phyloP scores from a whole-genome alignment of 805 yeast genomes.

The Deakozyma indianensis region DNA sequence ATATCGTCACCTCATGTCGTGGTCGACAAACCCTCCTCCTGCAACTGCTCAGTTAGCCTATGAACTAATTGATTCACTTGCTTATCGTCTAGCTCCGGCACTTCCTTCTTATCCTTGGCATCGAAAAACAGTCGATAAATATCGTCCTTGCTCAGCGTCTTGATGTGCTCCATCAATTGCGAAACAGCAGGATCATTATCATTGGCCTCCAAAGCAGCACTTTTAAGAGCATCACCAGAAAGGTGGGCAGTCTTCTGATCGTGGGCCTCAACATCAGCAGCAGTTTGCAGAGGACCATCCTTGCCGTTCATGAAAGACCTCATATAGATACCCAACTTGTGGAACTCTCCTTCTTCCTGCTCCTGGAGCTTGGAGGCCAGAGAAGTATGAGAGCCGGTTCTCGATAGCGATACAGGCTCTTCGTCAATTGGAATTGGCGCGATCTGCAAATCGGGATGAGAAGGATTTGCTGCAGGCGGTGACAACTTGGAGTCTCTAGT shows the following conservation, averaged over 20 bases:
- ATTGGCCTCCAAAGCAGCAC: background rate
- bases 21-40: background rate
- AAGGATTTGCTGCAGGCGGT: slow-evolving; percentile 1
- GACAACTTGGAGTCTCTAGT: slow-evolving; percentile 1
- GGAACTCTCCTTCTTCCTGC: slow-evolving; percentile 85
- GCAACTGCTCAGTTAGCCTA: background rate
- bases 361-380: slow-evolving; percentile 63
- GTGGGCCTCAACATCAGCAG: background rate
- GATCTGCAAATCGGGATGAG: slow-evolving; percentile 12
- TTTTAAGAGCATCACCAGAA: background rate
- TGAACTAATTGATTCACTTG: background rate
- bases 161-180: background rate
- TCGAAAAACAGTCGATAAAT: background rate
- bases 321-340: slow-evolving; percentile 70
- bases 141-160: background rate
- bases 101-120: background rate
- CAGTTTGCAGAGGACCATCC: background rate
- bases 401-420: slow-evolving; percentile 4
- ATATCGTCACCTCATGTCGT: too few species aligned
- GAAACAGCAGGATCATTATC: background rate
- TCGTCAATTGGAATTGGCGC: slow-evolving; percentile 10
- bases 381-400: slow-evolving; percentile 17
- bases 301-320: background rate
- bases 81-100: background rate
- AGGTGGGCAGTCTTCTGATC: background rate